Conservation (phyloP, 257 asterid genomes). For the Fraxinus cuspidata region DNA sequence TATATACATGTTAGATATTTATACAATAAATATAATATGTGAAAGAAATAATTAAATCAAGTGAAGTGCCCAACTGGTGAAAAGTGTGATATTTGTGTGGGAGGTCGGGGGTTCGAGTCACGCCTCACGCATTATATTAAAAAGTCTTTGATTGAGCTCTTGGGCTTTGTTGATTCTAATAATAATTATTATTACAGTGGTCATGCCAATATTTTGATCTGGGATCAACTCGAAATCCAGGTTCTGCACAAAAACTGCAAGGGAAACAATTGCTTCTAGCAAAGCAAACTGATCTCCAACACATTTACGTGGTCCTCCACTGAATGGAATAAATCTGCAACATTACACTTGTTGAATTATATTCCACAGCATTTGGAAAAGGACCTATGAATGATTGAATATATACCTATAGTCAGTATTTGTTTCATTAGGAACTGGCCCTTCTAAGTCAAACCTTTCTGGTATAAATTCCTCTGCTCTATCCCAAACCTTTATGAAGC, state of each 20-base stretch:
- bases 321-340: constrained; percentile 81
- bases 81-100: too few species aligned
- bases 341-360: constrained; percentile 3
- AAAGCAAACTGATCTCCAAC: constrained; percentile 97
- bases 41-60: too few species aligned
- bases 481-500: constrained; percentile 74
- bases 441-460: constrained; percentile 73
- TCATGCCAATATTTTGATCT: constrained; percentile 78
- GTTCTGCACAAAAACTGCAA: constrained; percentile 73
- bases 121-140: too few species aligned
- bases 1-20: too few species aligned
- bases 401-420: constrained; percentile 79
- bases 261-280: constrained; percentile 82
- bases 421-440: constrained; percentile 83
- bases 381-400: constrained; percentile 4
- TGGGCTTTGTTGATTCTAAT: too few species aligned
- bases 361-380: constrained; percentile 13
- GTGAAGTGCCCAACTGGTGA: too few species aligned
- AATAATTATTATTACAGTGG: too few species aligned
- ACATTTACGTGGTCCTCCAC: constrained; percentile 97
- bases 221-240: constrained; percentile 71
- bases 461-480: constrained; percentile 86
- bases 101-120: too few species aligned
- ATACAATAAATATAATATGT: too few species aligned
- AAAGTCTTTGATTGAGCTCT: too few species aligned